phyloP scores from a whole-genome alignment of 2,329 filamentous ascomycete genomes.

The Aspergillus aculeatus region DNA sequence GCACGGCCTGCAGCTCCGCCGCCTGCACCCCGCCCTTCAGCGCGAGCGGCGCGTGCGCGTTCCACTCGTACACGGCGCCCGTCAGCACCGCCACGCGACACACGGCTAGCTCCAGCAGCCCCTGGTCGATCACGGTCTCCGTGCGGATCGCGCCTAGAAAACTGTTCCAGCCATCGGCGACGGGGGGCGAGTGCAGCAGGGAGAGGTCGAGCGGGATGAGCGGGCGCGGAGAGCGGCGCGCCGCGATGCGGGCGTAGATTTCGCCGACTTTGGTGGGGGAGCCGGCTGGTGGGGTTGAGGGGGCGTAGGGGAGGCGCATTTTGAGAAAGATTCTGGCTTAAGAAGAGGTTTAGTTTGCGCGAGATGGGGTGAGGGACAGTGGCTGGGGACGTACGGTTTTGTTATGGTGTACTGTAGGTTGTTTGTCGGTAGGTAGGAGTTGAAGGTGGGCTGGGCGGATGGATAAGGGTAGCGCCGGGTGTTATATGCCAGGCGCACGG shows the following conservation, averaged over 20 bases:
- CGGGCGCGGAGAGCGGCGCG: slow-evolving; percentile 66
- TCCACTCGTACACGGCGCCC: slow-evolving; percentile 81
- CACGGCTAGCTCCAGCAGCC: slow-evolving; percentile 72
- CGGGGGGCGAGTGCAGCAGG: slow-evolving; percentile 69
- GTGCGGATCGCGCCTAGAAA: slow-evolving; percentile 57
- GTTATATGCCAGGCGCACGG: background rate
- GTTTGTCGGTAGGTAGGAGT: background rate
- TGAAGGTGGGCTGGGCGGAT: background rate
- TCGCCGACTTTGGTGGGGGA: slow-evolving; percentile 30
- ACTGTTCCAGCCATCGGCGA: slow-evolving; percentile 69
- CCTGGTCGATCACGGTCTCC: slow-evolving; percentile 47
- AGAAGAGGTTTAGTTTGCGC: too few species aligned
- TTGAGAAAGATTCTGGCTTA: background rate
- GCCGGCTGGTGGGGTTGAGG: slow-evolving; percentile 23
- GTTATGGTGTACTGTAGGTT: background rate
- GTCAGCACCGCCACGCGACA: slow-evolving; percentile 78
- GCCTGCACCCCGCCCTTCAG: slow-evolving; percentile 37
- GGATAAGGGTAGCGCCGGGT: background rate
- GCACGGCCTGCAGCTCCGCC: slow-evolving; percentile 53
- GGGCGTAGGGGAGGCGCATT: slow-evolving; percentile 41
- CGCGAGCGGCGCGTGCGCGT: slow-evolving; percentile 69
- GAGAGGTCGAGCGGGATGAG: slow-evolving; percentile 74
- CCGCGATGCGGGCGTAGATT: slow-evolving; percentile 63
- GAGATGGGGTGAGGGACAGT: too few species aligned
- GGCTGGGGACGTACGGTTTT: background rate